Base-by-base conservation (phyloP, 768 basidiomycete species). In the Naganishia friedmannii region DNA sequence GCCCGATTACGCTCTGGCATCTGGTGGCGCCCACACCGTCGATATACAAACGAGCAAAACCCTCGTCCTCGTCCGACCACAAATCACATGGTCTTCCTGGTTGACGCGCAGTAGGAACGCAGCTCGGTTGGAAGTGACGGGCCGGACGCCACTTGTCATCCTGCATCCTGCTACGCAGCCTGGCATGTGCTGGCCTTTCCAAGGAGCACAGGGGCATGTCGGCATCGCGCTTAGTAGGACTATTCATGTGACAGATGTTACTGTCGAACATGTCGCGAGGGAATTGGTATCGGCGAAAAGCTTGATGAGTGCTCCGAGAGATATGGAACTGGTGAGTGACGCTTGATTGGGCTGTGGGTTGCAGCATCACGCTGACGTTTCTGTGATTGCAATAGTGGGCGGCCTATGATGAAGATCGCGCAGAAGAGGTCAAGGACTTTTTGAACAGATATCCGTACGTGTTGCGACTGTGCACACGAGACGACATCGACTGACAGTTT, bases 181-280 rank as follows among this genome's bases (percentile, higher is more conserved):
- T 39, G 95, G 96, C 3, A 86, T 89, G 68, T 99, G 95, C 81
- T 99, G 95, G 93, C 91, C 95, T 0, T 92, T 98, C 82, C 83
- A 82, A 6, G 94, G 94, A 0, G 75, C 84, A 21, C 79, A 85
- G 57, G 95, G 94, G 3, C 90, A 91, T 76, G 82, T 98, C 12
- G 95, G 92, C 5, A 88, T 99, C 34, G 83, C 84, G 42, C 87
- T 99, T 32, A 87, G 88, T 1, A 85, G 86, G 6, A 83, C 84
- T n/a, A 83, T 86, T 9, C 83, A 84, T 53, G 83, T 89, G 51
- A 82, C 84, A 19, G 87, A 88, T 73, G 82, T 99, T 63, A 92
- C 92, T 12, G 85, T 91, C 26, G 95, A 98, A 77, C 95, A 99
- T 79, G 87, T 92, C 15, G 84, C 93, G 26, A 84, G 83, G 70